These are phyloP conservation scores for Melanomma pulvis-pyrius DNA, from an alignment of 495 filamentous ascomycete species.

Conservation along the genomic window DNA sequence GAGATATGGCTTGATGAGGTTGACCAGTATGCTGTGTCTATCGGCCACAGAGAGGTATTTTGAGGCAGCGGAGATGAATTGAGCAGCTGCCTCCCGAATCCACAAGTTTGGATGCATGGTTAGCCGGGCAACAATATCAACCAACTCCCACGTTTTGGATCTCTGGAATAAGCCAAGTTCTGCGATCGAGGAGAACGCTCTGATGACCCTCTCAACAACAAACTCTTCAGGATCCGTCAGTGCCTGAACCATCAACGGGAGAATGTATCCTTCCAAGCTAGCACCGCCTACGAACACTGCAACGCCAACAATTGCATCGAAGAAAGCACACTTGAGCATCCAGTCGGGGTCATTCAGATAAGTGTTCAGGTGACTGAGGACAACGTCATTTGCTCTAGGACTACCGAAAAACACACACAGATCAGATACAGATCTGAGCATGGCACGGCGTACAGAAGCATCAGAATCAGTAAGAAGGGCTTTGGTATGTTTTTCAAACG, in stretches of 20 bases:
- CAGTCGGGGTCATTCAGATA: slow-evolving; percentile 97
- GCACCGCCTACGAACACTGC: slow-evolving; percentile 84
- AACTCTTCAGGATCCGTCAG: slow-evolving; percentile 93
- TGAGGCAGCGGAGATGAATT: slow-evolving; percentile 76
- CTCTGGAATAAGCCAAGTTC: slow-evolving; percentile 84
- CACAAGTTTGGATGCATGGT: slow-evolving; percentile 92
- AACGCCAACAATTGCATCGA: slow-evolving; percentile 92
- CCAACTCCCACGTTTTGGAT: slow-evolving; percentile 81
- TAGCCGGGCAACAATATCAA: slow-evolving; percentile 78
- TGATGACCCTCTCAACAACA: slow-evolving; percentile 87
- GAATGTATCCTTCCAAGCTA: slow-evolving; percentile 90
- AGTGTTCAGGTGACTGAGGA: slow-evolving; percentile 93
- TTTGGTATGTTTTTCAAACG: slow-evolving; percentile 88
- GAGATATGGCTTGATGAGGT: slow-evolving; percentile 79
- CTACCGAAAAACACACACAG: slow-evolving; percentile 96
- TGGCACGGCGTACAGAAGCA: slow-evolving; percentile 85
- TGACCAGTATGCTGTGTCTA: slow-evolving; percentile 76
- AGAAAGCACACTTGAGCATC: slow-evolving; percentile 95
- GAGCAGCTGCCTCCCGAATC: slow-evolving; percentile 86
- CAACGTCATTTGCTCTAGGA: slow-evolving; percentile 84
- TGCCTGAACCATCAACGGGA: slow-evolving; percentile 96
- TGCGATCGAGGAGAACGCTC: slow-evolving; percentile 87
- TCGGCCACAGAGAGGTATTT: slow-evolving; percentile 81
- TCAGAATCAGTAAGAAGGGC: slow-evolving; percentile 84
- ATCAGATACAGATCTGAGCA: slow-evolving; percentile 88